These are phyloP conservation scores for Lithospermum erythrorhizon DNA, from an alignment of 257 asterid species.

Conservation along the genomic window DNA sequence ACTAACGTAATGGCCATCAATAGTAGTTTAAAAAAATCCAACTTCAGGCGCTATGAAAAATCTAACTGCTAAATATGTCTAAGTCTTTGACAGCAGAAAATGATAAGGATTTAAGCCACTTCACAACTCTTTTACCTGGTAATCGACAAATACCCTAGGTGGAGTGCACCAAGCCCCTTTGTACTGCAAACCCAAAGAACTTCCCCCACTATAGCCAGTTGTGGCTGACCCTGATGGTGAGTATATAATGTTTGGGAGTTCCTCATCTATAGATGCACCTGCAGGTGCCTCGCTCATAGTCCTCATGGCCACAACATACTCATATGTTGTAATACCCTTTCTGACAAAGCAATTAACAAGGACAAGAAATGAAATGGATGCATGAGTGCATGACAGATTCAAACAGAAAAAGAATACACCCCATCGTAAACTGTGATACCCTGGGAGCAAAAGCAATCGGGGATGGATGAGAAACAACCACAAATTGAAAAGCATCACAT, in stretches of 20 bases:
- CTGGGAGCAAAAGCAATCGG: no score
- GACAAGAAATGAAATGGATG: background rate
- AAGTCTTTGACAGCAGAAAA: background rate
- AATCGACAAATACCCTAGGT: slow-evolving; percentile 93
- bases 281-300: slow-evolving; percentile 91
- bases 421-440: no score
- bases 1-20: no score
- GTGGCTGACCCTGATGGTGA: slow-evolving; percentile 94
- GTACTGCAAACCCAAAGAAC: slow-evolving; percentile 93
- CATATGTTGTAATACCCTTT: slow-evolving; percentile 93
- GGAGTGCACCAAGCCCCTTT: slow-evolving; percentile 99
- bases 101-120: background rate
- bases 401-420: no score
- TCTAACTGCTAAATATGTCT: no score
- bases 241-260: slow-evolving; percentile 54
- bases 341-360: slow-evolving; percentile 3
- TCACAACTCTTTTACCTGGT: slow-evolving; percentile 47
- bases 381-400: background rate
- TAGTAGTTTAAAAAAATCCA: no score
- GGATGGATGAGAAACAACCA: no score
- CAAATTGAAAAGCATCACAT: no score
- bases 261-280: slow-evolving; percentile 74
- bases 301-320: slow-evolving; percentile 97
- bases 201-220: slow-evolving; percentile 93
- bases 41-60: no score